Percentiles rank a stretch among this genome's conserved stretches.
These are phyloP conservation scores for Ceratonia siliqua DNA, from an alignment of 306 rosid species.

Conservation along the genomic window DNA sequence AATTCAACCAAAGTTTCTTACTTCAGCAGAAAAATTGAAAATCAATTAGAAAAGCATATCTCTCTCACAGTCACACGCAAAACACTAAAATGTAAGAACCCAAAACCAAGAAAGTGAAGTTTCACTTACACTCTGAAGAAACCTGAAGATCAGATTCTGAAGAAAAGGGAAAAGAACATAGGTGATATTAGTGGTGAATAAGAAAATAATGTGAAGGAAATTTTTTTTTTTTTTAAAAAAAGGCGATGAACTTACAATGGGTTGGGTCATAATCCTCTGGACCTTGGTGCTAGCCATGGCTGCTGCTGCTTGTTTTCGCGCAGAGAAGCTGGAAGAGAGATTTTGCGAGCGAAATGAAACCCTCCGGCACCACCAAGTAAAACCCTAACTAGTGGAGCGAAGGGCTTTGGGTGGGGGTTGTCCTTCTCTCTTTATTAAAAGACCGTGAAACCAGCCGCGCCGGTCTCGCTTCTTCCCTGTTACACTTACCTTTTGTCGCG, in stretches of 20 bases:
- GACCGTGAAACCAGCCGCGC: too few species aligned
- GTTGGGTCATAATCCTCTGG: conserved; percentile 83
- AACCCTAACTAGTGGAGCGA: background rate
- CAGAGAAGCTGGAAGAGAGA: background rate
- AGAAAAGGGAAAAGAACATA: background rate
- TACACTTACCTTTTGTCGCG: too few species aligned
- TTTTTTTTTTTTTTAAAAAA: too few species aligned
- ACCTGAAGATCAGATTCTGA: conserved; percentile 36
- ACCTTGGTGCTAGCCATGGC: conserved; percentile 82
- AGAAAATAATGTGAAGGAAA: background rate
- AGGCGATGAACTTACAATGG: conserved; percentile 44
- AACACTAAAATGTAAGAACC: background rate
- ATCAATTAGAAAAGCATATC: background rate
- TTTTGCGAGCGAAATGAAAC: background rate
- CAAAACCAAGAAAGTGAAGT: background rate
- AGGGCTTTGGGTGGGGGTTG: too few species aligned
- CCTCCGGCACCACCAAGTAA: background rate
- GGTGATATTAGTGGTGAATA: background rate
- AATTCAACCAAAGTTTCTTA: background rate
- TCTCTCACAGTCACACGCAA: background rate
- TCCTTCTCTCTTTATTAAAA: too few species aligned
- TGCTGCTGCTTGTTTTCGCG: conserved; percentile 10
- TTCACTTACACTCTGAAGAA: conserved; percentile 33
- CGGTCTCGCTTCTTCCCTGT: too few species aligned
- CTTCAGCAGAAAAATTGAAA: background rate